These are phyloP conservation scores for Talaromyces sp. DNA, from an alignment of 2,329 filamentous ascomycete genomes.

Conservation along the genomic window DNA sequence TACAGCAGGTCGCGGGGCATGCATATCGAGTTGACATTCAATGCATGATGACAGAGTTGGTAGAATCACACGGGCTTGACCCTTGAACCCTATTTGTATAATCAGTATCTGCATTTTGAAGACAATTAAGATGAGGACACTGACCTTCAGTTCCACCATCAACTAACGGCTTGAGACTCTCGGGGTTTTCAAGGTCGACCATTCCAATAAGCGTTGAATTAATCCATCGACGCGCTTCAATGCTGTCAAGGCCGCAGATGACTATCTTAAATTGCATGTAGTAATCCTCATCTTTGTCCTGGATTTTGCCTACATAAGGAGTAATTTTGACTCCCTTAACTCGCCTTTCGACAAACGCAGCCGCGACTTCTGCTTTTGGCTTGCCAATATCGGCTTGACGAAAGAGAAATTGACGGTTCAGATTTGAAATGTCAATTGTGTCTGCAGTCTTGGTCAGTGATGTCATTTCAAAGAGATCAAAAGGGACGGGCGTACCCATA, in stretches of 20 bases:
- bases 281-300: slow-evolving; percentile 94
- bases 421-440: slow-evolving; percentile 96
- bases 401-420: slow-evolving; percentile 97
- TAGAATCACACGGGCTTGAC: slow-evolving; percentile 88
- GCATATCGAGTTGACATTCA: slow-evolving; percentile 98
- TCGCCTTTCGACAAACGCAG: slow-evolving; percentile 83
- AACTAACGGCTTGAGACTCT: slow-evolving; percentile 88
- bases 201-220: slow-evolving; percentile 90
- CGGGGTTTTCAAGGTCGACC: slow-evolving; percentile 79
- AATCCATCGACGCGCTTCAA: slow-evolving; percentile 98
- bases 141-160: slow-evolving; percentile 91
- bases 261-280: slow-evolving; percentile 97
- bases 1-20: slow-evolving; percentile 94
- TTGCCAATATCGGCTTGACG: slow-evolving; percentile 88
- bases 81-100: slow-evolving; percentile 75
- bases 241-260: slow-evolving; percentile 92
- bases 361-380: slow-evolving; percentile 90
- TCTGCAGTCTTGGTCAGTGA: slow-evolving; percentile 55
- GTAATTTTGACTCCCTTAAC: slow-evolving; percentile 92
- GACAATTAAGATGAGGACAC: not conserved
- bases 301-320: slow-evolving; percentile 90
- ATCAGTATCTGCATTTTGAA: slow-evolving; percentile 1
- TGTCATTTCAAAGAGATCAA: not conserved
- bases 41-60: slow-evolving; percentile 94
- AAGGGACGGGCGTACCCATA: slow-evolving; percentile 68